Percentiles rank a stretch among this genome's conserved stretches.
Conservation (phyloP, 345 rosid species). For the Citrus unshiu region DNA sequence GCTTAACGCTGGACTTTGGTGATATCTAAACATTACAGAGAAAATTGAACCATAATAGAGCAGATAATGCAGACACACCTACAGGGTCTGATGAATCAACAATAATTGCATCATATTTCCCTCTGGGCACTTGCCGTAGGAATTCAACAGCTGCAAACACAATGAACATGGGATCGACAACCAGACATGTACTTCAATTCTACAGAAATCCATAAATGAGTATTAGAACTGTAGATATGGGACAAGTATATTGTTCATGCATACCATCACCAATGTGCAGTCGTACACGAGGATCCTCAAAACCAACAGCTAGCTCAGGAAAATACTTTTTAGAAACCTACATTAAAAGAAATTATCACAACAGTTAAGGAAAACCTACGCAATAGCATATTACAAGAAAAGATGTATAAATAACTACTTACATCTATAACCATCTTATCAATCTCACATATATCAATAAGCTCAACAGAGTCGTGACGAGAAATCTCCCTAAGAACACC, state of each 20-base stretch:
- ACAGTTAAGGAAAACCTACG: neutral
- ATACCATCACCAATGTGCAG: slow-evolving; percentile 97
- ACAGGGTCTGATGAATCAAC: slow-evolving; percentile 98
- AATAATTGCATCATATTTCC: slow-evolving; percentile 86
- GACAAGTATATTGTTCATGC: neutral
- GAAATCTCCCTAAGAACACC: slow-evolving; percentile 92
- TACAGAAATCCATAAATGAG: neutral
- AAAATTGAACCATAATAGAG: neutral
- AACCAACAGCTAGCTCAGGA: slow-evolving; percentile 82
- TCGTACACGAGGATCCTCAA: slow-evolving; percentile 88
- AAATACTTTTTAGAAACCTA: slow-evolving; percentile 82
- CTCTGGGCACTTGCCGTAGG: slow-evolving; percentile 55
- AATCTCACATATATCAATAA: slow-evolving; percentile 91
- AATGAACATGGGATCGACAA: slow-evolving; percentile 23
- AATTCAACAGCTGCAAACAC: slow-evolving; percentile 72
- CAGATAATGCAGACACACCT: slow-evolving; percentile 44
- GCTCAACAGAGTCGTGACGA: slow-evolving; percentile 85
- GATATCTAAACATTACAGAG: neutral
- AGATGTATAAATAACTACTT: slow-evolving; percentile 26
- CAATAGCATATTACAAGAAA: neutral
- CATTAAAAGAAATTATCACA: slow-evolving; percentile 12
- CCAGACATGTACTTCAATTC: neutral
- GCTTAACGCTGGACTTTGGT: neutral
- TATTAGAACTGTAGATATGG: neutral
- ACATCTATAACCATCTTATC: slow-evolving; percentile 97